phyloP scores from a whole-genome alignment of 257 asterid species.

The Penstemon davidsonii region DNA sequence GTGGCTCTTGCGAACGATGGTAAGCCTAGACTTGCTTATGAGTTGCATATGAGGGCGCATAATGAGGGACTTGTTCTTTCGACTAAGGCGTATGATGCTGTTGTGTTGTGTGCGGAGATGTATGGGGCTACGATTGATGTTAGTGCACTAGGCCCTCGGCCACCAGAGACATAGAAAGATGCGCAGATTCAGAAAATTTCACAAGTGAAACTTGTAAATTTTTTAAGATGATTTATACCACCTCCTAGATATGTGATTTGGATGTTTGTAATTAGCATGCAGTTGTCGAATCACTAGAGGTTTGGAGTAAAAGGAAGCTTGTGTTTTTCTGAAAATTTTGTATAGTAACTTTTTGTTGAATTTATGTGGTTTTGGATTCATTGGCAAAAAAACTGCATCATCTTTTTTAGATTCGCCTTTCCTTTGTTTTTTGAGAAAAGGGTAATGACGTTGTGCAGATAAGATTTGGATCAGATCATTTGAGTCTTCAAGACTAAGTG shows the following conservation, averaged over 20 bases:
- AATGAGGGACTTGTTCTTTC: conserved; percentile 74
- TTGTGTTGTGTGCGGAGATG: conserved; percentile 39
- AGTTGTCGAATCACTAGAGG: too few relatives aligned
- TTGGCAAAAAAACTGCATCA: not conserved
- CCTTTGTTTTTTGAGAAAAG: not conserved
- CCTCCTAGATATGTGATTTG: not conserved
- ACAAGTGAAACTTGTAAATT: conserved; percentile 21
- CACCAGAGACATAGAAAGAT: conserved; percentile 55
- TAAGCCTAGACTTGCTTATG: conserved; percentile 84
- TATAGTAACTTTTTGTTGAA: too few relatives aligned
- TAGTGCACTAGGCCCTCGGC: conserved; percentile 61
- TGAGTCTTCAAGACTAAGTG: too few relatives aligned
- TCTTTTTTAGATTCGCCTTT: not conserved
- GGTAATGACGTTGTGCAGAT: not conserved
- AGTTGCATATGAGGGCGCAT: conserved; percentile 60
- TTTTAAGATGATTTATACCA: conserved; percentile 6
- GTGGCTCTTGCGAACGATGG: conserved; percentile 77
- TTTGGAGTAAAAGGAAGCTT: too few relatives aligned
- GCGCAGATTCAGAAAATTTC: conserved; percentile 37
- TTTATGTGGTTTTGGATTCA: not conserved
- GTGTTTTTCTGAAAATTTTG: too few relatives aligned
- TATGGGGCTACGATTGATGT: conserved; percentile 62
- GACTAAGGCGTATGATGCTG: conserved; percentile 70
- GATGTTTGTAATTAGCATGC: not conserved
- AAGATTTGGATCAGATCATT: too few relatives aligned